These are phyloP conservation scores for Diutina scorzettiae DNA, from an alignment of 1,139 yeast species.

Conservation along the genomic window DNA sequence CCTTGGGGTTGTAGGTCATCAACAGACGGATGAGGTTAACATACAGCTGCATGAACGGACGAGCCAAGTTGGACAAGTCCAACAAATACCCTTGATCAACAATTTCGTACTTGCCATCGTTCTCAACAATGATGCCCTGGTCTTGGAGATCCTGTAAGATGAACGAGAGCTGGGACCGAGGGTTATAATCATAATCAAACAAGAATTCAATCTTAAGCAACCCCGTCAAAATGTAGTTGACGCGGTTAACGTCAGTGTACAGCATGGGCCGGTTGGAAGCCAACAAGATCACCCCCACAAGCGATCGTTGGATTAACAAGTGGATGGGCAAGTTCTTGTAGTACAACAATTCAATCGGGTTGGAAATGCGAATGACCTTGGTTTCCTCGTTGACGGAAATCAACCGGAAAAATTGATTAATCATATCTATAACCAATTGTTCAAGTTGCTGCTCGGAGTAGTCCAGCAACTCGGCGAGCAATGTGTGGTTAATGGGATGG, in stretches of 20 bases:
- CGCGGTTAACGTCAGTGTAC: conserved; percentile 16
- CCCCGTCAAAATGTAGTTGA: conserved; percentile 26
- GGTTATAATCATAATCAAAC: conserved; percentile 30
- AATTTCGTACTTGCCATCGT: conserved; percentile 12
- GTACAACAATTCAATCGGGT: conserved; percentile 31
- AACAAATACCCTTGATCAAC: conserved; percentile 16
- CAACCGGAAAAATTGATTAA: conserved; percentile 24
- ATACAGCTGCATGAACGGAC: conserved; percentile 21
- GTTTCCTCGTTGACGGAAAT: conserved; percentile 20
- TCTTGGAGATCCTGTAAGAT: conserved; percentile 20
- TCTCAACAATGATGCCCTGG: conserved; percentile 12
- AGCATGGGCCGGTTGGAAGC: conserved; percentile 9
- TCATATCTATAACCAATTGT: conserved; percentile 17
- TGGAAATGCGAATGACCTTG: conserved; percentile 19
- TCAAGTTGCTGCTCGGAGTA: conserved; percentile 11
- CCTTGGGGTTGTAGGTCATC: conserved; percentile 3
- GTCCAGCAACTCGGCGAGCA: conserved; percentile 10
- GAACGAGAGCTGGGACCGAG: conserved; percentile 18
- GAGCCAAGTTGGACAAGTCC: conserved; percentile 20
- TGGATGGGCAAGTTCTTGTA: conserved; percentile 34
- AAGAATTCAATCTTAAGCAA: conserved; percentile 33
- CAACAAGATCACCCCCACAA: conserved; percentile 22
- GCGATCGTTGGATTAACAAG: conserved; percentile 26
- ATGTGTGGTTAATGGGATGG: conserved; percentile 9
- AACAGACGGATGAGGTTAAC: conserved; percentile 5